A percentile compares a stretch with the other conserved stretches of the same genome.
Evolutionary conservation across 2,329 filamentous ascomycete species (phyloP).

Genomic region (Sporothrix humicola): DNA sequence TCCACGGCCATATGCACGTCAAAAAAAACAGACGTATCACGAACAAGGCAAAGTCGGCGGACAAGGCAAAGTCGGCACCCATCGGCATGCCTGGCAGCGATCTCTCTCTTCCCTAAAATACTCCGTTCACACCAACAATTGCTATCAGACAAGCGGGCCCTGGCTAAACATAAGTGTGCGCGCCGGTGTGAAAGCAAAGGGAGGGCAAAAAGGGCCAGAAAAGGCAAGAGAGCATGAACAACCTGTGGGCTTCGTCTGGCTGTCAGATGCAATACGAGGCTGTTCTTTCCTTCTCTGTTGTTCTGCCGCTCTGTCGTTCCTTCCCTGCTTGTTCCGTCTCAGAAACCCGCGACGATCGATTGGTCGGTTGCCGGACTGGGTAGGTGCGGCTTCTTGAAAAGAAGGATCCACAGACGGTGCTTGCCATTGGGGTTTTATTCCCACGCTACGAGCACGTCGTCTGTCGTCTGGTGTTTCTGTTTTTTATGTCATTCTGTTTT

Average conservation of each 20-base stretch:
- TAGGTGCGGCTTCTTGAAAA: slow-evolving; percentile 17
- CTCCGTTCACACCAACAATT: background rate
- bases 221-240: background rate
- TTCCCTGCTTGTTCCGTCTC: background rate
- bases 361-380: slow-evolving; percentile 23
- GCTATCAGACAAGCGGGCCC: background rate
- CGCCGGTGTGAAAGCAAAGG: background rate
- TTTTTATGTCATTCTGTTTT: slow-evolving; percentile 1
- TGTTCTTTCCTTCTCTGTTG: background rate
- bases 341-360: slow-evolving; percentile 24
- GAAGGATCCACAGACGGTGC: slow-evolving; percentile 8
- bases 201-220: background rate
- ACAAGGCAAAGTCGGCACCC: slow-evolving; percentile 6
- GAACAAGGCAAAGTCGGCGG: slow-evolving; percentile 8
- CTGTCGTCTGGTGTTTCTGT: background rate
- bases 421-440: slow-evolving; percentile 24
- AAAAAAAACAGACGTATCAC: background rate
- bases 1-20: background rate
- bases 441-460: background rate
- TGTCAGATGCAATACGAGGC: slow-evolving; percentile 5
- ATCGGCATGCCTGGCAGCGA: background rate
- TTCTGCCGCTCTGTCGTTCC: background rate
- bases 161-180: background rate
- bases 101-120: background rate
- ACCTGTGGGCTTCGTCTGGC: background rate